These are phyloP conservation scores for Pachysandra terminalis DNA, from an alignment of 164 flowering plant genomes.

Conservation along the genomic window DNA sequence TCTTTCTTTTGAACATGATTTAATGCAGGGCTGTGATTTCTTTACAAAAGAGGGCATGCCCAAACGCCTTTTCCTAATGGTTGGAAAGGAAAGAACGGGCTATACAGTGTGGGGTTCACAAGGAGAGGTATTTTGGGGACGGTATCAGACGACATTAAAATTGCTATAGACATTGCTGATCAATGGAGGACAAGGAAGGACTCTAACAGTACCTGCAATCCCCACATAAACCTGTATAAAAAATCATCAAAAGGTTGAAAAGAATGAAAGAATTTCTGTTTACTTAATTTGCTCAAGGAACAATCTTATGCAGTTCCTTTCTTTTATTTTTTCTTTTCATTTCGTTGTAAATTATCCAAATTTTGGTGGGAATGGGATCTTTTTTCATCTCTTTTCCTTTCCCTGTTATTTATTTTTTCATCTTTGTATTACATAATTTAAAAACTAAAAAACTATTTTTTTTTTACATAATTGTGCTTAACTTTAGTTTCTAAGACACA, in stretches of 20 bases:
- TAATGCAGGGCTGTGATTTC: slow-evolving; percentile 59
- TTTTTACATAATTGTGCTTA: no score
- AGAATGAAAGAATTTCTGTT: neutral
- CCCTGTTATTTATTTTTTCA: no score
- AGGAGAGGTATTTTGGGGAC: slow-evolving; percentile 77
- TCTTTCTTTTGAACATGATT: no score
- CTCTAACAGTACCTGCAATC: slow-evolving; percentile 4
- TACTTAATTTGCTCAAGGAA: neutral
- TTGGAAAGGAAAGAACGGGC: slow-evolving; percentile 77
- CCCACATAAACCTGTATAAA: slow-evolving; percentile 11
- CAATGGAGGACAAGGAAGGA: slow-evolving; percentile 46
- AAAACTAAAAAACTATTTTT: no score
- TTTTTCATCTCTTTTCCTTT: no score
- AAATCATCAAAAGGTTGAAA: neutral
- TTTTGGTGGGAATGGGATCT: no score
- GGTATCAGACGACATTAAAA: slow-evolving; percentile 62
- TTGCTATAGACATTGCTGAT: slow-evolving; percentile 57
- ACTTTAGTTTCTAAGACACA: no score
- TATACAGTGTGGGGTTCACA: slow-evolving; percentile 86
- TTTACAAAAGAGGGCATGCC: slow-evolving; percentile 89
- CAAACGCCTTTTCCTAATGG: slow-evolving; percentile 70
- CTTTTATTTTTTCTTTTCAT: no score
- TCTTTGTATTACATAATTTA: no score
- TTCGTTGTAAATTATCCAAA: no score
- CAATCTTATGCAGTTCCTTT: no score